phyloP scores from a whole-genome alignment of 805 yeast species.

The Scheffersomyces ergatensis region DNA sequence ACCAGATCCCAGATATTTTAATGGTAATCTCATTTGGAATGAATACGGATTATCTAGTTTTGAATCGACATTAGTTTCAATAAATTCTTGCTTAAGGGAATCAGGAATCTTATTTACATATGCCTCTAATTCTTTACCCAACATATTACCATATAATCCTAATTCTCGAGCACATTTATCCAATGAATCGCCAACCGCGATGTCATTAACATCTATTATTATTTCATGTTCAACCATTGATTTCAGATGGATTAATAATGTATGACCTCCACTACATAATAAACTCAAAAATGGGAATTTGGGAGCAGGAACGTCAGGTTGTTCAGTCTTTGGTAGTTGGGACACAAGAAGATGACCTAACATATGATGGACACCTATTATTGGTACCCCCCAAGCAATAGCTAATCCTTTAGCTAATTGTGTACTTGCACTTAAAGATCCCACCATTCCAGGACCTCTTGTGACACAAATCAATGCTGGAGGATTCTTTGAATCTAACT shows the following conservation, averaged over 20 bases:
- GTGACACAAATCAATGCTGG: slow-evolving; percentile 87
- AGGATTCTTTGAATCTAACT: slow-evolving; percentile 22
- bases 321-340: slow-evolving; percentile 21
- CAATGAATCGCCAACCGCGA: slow-evolving; percentile 90
- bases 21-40: slow-evolving; percentile 28
- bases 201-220: slow-evolving; percentile 72
- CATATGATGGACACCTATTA: slow-evolving; percentile 95
- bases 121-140: slow-evolving; percentile 78
- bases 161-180: slow-evolving; percentile 90
- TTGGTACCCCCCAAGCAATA: slow-evolving; percentile 72
- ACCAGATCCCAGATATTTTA: slow-evolving; percentile 27
- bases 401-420: slow-evolving; percentile 84
- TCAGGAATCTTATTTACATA: slow-evolving; percentile 39
- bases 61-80: slow-evolving; percentile 15
- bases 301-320: slow-evolving; percentile 53
- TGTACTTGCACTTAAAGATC: slow-evolving; percentile 78
- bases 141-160: slow-evolving; percentile 78
- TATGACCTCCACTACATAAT: slow-evolving; percentile 91
- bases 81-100: slow-evolving; percentile 23
- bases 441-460: slow-evolving; percentile 96
- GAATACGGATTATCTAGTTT: slow-evolving; percentile 18
- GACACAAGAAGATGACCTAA: slow-evolving; percentile 77
- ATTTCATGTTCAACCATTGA: slow-evolving; percentile 67
- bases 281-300: slow-evolving; percentile 70
- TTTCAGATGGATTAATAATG: slow-evolving; percentile 72